Base-by-base conservation (phyloP, 2,329 filamentous ascomycete species). In the Leptodontidium sp. region DNA sequence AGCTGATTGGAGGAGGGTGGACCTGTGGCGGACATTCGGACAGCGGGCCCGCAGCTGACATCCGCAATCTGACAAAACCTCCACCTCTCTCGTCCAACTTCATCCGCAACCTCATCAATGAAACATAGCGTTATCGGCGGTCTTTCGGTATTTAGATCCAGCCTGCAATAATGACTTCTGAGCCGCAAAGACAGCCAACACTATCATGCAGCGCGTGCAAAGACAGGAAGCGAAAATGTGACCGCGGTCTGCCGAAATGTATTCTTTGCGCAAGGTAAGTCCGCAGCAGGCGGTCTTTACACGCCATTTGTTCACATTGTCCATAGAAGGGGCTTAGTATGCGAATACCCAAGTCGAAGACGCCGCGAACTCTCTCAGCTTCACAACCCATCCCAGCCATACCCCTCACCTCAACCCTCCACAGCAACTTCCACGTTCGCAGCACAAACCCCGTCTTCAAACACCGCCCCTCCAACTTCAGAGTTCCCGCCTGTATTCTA, bases 401-500 rank as follows among this genome's bases (percentile, higher is more conserved):
- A 57, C 50, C 64, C 63, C 14, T 63, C 64, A 35, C 65, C 65
- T 24, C 64, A 63, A 45, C 57, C 68, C 5, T 49, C 15, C 32
- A 55, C 57, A 2, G n/a, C 35, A 21, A 38, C 45, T 2, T 32
- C 63, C n/a, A 43, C 35, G 29, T 62, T 29, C 7, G 15, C 45
- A 8, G 9, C 14, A 8, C 38, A 40, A 61, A 35, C 17, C 17
- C 53, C 29, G 14, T 12, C 24, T 4, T 50, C 40, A 47, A 53
- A 24, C 32, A 26, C 32, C 6, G 38, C 14, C 7, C 40, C 52
- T 12, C 29, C 43, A 21, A 29, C 29, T 8, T 66, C 58, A 9
- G 6, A 61, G 9, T 71, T 72, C 35, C 71, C 69, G 35, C 2
- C 69, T 12, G 67, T 72, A 21, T 71, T 67, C n/a, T 71, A 68